Percentiles rank a stretch among this genome's conserved stretches.
phyloP scores from a whole-genome alignment of 1,139 yeast species.

The Taphrina confusa region DNA sequence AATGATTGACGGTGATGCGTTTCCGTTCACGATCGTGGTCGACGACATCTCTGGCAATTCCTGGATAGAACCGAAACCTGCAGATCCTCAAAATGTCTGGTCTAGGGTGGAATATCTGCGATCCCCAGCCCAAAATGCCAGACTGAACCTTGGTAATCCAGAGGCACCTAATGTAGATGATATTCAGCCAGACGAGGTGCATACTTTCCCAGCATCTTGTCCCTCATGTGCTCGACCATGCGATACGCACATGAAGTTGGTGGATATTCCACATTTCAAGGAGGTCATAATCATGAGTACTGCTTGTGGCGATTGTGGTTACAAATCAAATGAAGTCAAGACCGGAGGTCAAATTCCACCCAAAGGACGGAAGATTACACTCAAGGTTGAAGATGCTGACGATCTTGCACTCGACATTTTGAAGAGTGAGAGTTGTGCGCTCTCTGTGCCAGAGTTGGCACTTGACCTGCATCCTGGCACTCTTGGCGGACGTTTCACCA shows the following conservation, averaged over 20 bases:
- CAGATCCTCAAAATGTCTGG: constrained; percentile 90
- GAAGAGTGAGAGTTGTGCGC: constrained; percentile 82
- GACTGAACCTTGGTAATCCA: constrained; percentile 79
- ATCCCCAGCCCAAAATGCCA: constrained; percentile 84
- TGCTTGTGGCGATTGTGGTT: constrained; percentile 88
- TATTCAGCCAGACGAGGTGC: constrained; percentile 73
- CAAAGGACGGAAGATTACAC: constrained; percentile 72
- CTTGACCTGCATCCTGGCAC: constrained; percentile 96
- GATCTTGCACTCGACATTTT: constrained; percentile 93
- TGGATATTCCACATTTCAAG: constrained; percentile 95
- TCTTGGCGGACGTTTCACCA: constrained; percentile 95
- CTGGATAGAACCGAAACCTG: constrained; percentile 89
- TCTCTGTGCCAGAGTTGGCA: constrained; percentile 80
- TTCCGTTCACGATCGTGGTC: constrained; percentile 76
- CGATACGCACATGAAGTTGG: constrained; percentile 94
- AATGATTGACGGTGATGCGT: constrained; percentile 63
- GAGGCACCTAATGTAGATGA: constrained; percentile 58
- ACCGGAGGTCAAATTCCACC: constrained; percentile 97
- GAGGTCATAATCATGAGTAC: constrained; percentile 97
- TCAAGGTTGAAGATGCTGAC: constrained; percentile 83
- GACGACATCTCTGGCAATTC: constrained; percentile 98
- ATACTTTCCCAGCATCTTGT: constrained; percentile 88
- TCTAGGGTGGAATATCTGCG: constrained; percentile 78
- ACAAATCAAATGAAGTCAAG: constrained; percentile 94
- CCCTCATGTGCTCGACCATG: constrained; percentile 79